These are phyloP conservation scores for Candida hungchunana DNA, from an alignment of 805 yeast genomes.

Conservation along the genomic window DNA sequence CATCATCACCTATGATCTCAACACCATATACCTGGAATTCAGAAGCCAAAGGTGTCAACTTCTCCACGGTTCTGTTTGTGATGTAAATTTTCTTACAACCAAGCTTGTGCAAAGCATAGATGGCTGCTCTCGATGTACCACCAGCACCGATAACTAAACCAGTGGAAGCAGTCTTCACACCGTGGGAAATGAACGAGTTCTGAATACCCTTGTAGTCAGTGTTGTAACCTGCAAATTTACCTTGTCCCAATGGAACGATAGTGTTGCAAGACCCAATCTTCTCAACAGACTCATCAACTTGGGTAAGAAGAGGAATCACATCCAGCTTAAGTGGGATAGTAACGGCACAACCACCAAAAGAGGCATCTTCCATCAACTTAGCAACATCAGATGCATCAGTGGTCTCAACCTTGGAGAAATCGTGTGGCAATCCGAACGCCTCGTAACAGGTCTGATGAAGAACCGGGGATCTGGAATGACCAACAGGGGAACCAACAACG, in stretches of 20 bases:
- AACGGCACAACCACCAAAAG: slow-evolving; percentile 91
- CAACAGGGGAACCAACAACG: slow-evolving; percentile 77
- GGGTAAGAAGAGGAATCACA: slow-evolving; percentile 61
- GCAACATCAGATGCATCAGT: slow-evolving; percentile 54
- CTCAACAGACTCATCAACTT: slow-evolving; percentile 70
- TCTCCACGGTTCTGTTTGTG: slow-evolving; percentile 72
- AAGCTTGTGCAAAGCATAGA: slow-evolving; percentile 73
- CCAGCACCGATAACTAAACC: slow-evolving; percentile 96
- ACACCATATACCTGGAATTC: slow-evolving; percentile 58
- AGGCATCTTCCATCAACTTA: slow-evolving; percentile 41
- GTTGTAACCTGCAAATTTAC: slow-evolving; percentile 71
- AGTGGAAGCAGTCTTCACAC: slow-evolving; percentile 40
- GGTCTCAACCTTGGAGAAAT: slow-evolving; percentile 65
- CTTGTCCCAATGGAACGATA: slow-evolving; percentile 49
- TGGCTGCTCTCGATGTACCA: slow-evolving; percentile 95
- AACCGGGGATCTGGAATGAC: slow-evolving; percentile 85
- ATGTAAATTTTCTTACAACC: slow-evolving; percentile 77
- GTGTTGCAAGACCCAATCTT: slow-evolving; percentile 95
- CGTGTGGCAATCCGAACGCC: slow-evolving; percentile 72
- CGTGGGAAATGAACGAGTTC: slow-evolving; percentile 59
- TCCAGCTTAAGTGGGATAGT: slow-evolving; percentile 91
- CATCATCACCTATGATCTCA: slow-evolving; percentile 47
- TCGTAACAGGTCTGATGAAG: slow-evolving; percentile 79
- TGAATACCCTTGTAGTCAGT: slow-evolving; percentile 94
- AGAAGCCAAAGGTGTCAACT: slow-evolving; percentile 52